Conservation (phyloP, 768 basidiomycete species). For the Hericium alpestre region DNA sequence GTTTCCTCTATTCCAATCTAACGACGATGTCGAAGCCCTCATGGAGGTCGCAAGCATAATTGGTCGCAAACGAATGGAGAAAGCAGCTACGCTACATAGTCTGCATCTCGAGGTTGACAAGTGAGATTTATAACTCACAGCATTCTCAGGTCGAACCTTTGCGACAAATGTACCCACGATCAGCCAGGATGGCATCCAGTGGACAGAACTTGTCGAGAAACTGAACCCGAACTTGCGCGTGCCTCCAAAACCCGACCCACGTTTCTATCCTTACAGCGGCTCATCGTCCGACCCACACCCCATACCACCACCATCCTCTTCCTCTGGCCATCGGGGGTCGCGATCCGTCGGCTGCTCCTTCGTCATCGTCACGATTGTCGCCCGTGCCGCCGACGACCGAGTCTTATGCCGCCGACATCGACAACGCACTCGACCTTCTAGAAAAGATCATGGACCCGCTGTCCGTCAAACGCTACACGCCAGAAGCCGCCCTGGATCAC, state of each 20-base stretch:
- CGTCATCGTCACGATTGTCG: slow-evolving; percentile 11
- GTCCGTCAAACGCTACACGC: slow-evolving; percentile 66
- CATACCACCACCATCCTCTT: slow-evolving; percentile 17
- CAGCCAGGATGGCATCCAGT: slow-evolving; percentile 51
- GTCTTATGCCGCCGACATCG: slow-evolving; percentile 44
- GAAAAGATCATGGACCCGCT: slow-evolving; percentile 68
- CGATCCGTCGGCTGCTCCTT: slow-evolving; percentile 16
- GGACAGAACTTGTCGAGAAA: slow-evolving; percentile 64
- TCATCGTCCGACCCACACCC: slow-evolving; percentile 19
- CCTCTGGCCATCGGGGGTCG: slow-evolving; percentile 12
- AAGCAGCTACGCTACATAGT: slow-evolving; percentile 84
- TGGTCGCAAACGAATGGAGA: slow-evolving; percentile 76
- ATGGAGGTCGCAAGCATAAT: slow-evolving; percentile 90
- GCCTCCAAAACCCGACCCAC: slow-evolving; percentile 38
- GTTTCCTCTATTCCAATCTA: slow-evolving; percentile 90
- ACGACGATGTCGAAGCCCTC: slow-evolving; percentile 88
- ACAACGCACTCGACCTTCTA: slow-evolving; percentile 64
- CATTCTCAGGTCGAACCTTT: slow-evolving; percentile 67
- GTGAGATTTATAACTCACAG: background rate
- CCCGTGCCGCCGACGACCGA: slow-evolving; percentile 23
- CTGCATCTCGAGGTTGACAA: slow-evolving; percentile 5
- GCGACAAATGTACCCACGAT: slow-evolving; percentile 83
- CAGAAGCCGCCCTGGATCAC: slow-evolving; percentile 67
- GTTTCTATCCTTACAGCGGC: slow-evolving; percentile 42
- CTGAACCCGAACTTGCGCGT: slow-evolving; percentile 64